Conservation (phyloP, 768 basidiomycete genomes). For the Leucosporidium scottii region DNA sequence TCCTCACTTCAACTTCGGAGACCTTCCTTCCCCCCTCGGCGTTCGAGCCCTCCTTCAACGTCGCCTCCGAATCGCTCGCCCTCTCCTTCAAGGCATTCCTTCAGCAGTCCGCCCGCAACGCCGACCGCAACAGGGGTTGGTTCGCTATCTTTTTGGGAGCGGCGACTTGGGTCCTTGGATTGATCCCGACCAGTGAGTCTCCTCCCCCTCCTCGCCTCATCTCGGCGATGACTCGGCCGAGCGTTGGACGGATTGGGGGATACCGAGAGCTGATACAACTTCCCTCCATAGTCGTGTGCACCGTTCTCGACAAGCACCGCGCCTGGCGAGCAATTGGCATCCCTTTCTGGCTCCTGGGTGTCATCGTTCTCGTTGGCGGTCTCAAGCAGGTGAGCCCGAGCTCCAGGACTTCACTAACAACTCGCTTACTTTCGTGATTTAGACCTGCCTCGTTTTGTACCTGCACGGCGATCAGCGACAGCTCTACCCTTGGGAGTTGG, state of each 20-base stretch:
- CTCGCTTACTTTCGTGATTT: too few species aligned
- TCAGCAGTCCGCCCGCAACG: conserved; percentile 23
- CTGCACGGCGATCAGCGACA: conserved; percentile 21
- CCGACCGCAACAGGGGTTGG: conserved; percentile 27
- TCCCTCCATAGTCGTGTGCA: conserved; percentile 17
- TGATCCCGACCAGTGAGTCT: conserved; percentile 16
- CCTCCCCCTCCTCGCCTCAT: too few species aligned
- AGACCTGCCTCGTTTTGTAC: conserved; percentile 24
- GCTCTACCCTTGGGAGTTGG: conserved; percentile 27
- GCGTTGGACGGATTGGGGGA: too few species aligned
- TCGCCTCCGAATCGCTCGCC: conserved; percentile 19
- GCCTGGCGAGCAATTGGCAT: conserved; percentile 23
- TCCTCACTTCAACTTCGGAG: conserved; percentile 1
- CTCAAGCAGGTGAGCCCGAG: not conserved
- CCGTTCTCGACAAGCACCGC: conserved; percentile 18
- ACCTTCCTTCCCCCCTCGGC: conserved; percentile 23
- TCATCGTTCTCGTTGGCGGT: conserved; percentile 10
- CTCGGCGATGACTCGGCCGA: too few species aligned
- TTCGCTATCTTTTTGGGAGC: conserved; percentile 29
- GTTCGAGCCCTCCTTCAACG: conserved; percentile 17
- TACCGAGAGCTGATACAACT: not conserved
- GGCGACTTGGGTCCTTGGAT: conserved; percentile 16
- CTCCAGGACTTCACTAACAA: too few species aligned
- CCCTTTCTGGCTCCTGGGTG: conserved; percentile 24
- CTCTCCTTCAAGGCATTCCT: conserved; percentile 25